phyloP scores from a whole-genome alignment of 2,329 filamentous ascomycete species.

The Aureobasidium sp. region DNA sequence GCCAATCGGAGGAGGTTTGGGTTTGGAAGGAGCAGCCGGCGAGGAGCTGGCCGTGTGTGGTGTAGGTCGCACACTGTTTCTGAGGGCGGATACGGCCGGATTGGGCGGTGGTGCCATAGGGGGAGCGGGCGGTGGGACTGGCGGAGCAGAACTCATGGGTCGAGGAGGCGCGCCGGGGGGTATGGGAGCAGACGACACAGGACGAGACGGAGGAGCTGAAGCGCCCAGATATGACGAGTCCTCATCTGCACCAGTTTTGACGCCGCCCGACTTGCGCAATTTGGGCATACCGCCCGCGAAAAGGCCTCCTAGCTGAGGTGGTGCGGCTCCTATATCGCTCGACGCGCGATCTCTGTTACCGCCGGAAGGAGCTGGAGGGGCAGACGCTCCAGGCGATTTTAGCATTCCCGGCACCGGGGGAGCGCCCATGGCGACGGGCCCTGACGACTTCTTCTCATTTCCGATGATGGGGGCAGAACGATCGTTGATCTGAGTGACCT shows the following conservation, averaged over 20 bases:
- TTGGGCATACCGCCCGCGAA: slow-evolving; percentile 96
- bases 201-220: slow-evolving; percentile 53
- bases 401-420: slow-evolving; percentile 67
- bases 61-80: slow-evolving; percentile 45
- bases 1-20: slow-evolving; percentile 68
- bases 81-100: slow-evolving; percentile 48
- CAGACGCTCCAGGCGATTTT: slow-evolving; percentile 56
- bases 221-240: slow-evolving; percentile 75
- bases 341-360: slow-evolving; percentile 70
- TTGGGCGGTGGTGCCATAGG: slow-evolving; percentile 50
- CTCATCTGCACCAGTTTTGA: slow-evolving; percentile 51
- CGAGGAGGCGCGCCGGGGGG: slow-evolving; percentile 30
- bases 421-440: slow-evolving; percentile 62
- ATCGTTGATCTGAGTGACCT: slow-evolving; percentile 78
- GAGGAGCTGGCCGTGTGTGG: slow-evolving; percentile 55
- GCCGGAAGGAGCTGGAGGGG: slow-evolving; percentile 54
- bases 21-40: slow-evolving; percentile 48
- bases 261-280: slow-evolving; percentile 74
- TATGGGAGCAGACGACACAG: slow-evolving; percentile 22
- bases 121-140: slow-evolving; percentile 43
- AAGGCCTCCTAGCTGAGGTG: slow-evolving; percentile 77
- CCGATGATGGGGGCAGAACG: slow-evolving; percentile 72
- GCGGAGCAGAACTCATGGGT: slow-evolving; percentile 41
- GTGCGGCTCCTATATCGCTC: slow-evolving; percentile 64
- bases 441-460: slow-evolving; percentile 50